Evolutionary conservation across 306 rosid genomes (phyloP).

Genomic region (Quillaja saponaria): DNA sequence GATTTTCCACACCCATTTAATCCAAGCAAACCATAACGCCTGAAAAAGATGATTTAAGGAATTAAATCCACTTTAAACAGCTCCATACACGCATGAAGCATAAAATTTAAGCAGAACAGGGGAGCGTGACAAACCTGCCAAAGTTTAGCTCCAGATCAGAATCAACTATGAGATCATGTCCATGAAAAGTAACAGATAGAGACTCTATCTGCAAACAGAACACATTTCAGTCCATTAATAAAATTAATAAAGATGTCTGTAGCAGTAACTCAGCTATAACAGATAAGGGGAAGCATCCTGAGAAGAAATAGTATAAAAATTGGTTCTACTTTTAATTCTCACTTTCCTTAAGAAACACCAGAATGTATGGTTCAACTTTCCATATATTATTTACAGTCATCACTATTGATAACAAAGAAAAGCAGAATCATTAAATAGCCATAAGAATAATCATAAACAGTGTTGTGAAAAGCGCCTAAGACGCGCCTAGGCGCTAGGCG

Average conservation of each 20-base stretch:
- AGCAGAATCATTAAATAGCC: no score
- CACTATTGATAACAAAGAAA: no score
- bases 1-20: conserved; percentile 97
- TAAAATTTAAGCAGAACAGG: neutral
- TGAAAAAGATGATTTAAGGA: conserved; percentile 36
- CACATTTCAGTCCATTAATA: conserved; percentile 11
- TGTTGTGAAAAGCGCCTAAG: no score
- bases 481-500: no score
- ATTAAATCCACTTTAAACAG: conserved; percentile 22
- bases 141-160: conserved; percentile 92
- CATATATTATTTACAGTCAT: no score
- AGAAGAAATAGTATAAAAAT: no score
- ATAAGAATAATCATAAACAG: no score
- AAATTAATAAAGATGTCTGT: neutral
- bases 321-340: no score
- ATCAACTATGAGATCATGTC: conserved; percentile 93
- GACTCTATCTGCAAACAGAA: conserved; percentile 78
- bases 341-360: no score
- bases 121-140: conserved; percentile 66
- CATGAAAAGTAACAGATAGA: conserved; percentile 89
- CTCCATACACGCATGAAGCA: conserved; percentile 1
- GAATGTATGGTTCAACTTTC: no score
- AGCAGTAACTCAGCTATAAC: conserved; percentile 9
- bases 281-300: no score
- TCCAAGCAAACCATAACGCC: conserved; percentile 95